phyloP scores from a whole-genome alignment of 176 grass and related monocot species.

The Cenchrus americanus region DNA sequence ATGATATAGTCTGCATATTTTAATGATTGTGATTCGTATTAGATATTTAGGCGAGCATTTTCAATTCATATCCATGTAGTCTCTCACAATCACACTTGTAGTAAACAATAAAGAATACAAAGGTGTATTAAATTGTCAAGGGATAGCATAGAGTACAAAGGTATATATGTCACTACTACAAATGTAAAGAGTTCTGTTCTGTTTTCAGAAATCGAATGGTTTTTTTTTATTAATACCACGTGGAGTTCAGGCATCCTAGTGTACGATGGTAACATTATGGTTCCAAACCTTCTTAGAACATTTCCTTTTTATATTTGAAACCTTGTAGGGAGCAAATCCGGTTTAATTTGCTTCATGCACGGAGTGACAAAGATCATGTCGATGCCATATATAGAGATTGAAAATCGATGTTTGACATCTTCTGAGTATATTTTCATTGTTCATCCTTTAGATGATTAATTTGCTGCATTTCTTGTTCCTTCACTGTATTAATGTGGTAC shows the following conservation, averaged over 20 bases:
- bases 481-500: not conserved
- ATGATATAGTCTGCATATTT: not conserved
- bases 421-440: not conserved
- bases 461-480: not conserved
- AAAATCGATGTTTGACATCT: not conserved
- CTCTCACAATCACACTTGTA: too few relatives aligned
- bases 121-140: too few relatives aligned
- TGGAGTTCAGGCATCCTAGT: not conserved
- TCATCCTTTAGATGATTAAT: not conserved
- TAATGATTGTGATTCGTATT: not conserved
- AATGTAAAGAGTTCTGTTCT: not conserved
- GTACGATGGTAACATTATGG: not conserved
- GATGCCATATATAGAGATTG: not conserved
- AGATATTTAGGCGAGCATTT: not conserved
- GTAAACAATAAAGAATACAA: too few relatives aligned
- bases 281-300: not conserved
- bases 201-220: not conserved
- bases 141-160: too few relatives aligned
- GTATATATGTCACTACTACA: not conserved
- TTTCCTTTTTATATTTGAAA: not conserved
- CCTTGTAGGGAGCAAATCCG: not conserved
- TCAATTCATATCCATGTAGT: not conserved
- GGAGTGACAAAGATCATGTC: not conserved
- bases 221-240: not conserved
- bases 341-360: not conserved